These are phyloP conservation scores for Drechslerella stenobrocha DNA, from an alignment of 2,329 filamentous ascomycete genomes.

Conservation along the genomic window DNA sequence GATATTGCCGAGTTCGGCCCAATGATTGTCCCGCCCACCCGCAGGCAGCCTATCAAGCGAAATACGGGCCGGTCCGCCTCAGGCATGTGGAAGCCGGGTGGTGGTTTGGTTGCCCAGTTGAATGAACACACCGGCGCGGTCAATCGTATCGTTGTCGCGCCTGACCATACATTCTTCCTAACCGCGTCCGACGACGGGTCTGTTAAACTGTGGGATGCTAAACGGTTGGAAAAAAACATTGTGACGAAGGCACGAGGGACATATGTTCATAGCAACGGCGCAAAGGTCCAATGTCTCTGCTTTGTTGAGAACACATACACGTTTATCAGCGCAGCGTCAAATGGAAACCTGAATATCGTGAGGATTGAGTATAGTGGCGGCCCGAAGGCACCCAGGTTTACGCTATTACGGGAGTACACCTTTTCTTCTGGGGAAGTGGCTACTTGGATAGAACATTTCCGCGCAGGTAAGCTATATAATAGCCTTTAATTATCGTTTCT, in stretches of 20 bases:
- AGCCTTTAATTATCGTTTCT: neutral
- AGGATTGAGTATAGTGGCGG: constrained; percentile 71
- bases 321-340: constrained; percentile 85
- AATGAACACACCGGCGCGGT: constrained; percentile 82
- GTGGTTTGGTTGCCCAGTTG: constrained; percentile 82
- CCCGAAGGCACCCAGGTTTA: constrained; percentile 67
- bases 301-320: constrained; percentile 94
- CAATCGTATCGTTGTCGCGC: constrained; percentile 77
- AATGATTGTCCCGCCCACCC: constrained; percentile 68
- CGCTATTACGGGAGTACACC: constrained; percentile 76
- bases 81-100: constrained; percentile 73
- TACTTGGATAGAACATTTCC: constrained; percentile 90
- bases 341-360: constrained; percentile 87
- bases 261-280: constrained; percentile 71
- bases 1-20: constrained; percentile 75
- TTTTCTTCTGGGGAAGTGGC: constrained; percentile 74
- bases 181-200: constrained; percentile 89
- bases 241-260: constrained; percentile 84
- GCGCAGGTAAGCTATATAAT: constrained; percentile 54
- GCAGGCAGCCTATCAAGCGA: constrained; percentile 61
- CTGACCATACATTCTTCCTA: constrained; percentile 92
- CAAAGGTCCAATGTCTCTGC: constrained; percentile 76
- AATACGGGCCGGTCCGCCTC: constrained; percentile 62
- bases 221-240: constrained; percentile 85
- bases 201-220: constrained; percentile 91